Percentiles rank a stretch among this genome's conserved stretches.
phyloP scores from a whole-genome alignment of 371 early-diverging fungal genomes.

The Apophysomyces sp. region DNA sequence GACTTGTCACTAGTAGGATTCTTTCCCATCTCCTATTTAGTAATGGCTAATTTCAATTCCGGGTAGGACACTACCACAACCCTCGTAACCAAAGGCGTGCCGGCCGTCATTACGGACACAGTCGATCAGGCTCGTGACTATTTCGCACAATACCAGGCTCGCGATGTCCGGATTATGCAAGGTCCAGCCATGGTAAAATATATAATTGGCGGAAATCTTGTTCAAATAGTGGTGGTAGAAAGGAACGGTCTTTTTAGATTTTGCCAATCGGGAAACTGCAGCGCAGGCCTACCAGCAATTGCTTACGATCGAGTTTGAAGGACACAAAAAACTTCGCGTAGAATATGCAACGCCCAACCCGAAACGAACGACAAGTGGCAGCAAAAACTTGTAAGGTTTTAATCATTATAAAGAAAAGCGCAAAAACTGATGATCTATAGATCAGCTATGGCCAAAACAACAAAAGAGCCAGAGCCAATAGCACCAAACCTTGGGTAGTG shows the following conservation, averaged over 20 bases:
- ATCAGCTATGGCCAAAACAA: background rate
- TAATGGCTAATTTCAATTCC: background rate
- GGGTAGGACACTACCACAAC: slow-evolving; percentile 28
- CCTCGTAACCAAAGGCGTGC: slow-evolving; percentile 38
- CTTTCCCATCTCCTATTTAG: background rate
- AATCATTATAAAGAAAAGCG: background rate
- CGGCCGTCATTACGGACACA: slow-evolving; percentile 21
- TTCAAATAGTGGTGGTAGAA: slow-evolving; percentile 13
- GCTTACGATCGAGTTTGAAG: slow-evolving; percentile 29
- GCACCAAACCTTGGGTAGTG: slow-evolving; percentile 35
- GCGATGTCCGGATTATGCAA: slow-evolving; percentile 36
- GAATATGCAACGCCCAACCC: slow-evolving; percentile 52
- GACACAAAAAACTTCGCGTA: slow-evolving; percentile 28
- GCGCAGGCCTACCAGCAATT: slow-evolving; percentile 31
- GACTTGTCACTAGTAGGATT: background rate
- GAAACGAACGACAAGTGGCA: slow-evolving; percentile 8
- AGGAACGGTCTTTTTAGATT: slow-evolving; percentile 56
- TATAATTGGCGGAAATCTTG: background rate
- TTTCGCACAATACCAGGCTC: slow-evolving; percentile 31
- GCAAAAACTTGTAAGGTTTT: slow-evolving; percentile 2
- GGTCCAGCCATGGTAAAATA: slow-evolving; percentile 36
- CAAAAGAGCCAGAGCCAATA: slow-evolving; percentile 14
- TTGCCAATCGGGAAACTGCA: slow-evolving; percentile 37
- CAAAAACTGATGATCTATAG: background rate
- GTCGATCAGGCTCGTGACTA: slow-evolving; percentile 20